Base-by-base conservation (phyloP, 2,329 filamentous ascomycete genomes). In the Colletotrichum nymphaeae region DNA sequence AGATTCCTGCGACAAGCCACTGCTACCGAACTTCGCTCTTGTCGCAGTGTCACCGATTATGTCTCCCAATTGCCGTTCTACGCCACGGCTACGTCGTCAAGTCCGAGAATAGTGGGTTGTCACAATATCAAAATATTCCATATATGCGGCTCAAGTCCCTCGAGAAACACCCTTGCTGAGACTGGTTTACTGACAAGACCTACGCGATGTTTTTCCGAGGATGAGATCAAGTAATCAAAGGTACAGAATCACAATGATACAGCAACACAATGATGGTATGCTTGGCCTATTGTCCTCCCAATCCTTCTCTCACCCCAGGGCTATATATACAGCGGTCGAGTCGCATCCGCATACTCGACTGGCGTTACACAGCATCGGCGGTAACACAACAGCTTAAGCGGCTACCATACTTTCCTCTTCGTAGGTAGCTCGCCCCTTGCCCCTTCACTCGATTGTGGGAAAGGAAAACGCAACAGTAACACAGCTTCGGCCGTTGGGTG, bases 321-420 rank as follows among this genome's bases (percentile, higher is more conserved):
- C 59, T 12, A 35, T 46, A 32, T 46, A 42, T 26, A 37, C 42
- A 55, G 56, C 28, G 53, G 53, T 63, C 46, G 57, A 22, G 37
- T 12, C 46, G 49, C 16, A 52, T 9, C 32, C n/a, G 42, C 37
- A 55, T 30, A 58, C 19, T 64, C 32, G 24, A 16, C 26, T 35
- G 56, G 49, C 42, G 71, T 66, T 71, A 56, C 71, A 73, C 67
- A 42, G 57, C 62, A 58, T 63, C 14, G 49, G 62, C 46, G 60
- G 71, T 70, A 49, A 49, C 60, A 73, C 56, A 35, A 35, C 67
- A 66, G 56, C 22, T 28, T 49, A 62, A 35, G 55, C 37, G 57
- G 58, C 60, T n/a, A 46, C 49, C 62, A 32, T 63, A 28, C 56
- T 37, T 42, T 35, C 32, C 32, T 35, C 37, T 19, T 42, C 37